These are phyloP conservation scores for Physcomitrellopsis africana DNA, from an alignment of 225 moss, liverwort and hornwort species.

Conservation along the genomic window DNA sequence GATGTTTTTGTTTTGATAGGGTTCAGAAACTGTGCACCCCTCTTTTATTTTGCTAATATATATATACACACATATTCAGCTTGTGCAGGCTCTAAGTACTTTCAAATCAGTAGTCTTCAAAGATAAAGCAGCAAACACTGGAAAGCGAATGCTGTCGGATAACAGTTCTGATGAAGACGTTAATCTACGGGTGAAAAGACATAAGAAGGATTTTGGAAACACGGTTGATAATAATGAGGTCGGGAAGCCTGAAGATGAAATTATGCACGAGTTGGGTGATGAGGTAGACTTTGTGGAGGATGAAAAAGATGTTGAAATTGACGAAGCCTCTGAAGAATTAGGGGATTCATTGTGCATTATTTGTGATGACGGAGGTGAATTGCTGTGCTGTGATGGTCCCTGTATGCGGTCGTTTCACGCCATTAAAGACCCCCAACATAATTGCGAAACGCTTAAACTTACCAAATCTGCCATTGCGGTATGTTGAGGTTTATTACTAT, in stretches of 20 bases:
- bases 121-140: constrained; percentile 13
- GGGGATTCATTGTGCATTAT: constrained; percentile 51
- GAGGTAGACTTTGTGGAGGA: constrained; percentile 34
- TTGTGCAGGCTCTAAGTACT: constrained; percentile 40
- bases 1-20: not conserved
- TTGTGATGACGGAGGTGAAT: constrained; percentile 60
- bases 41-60: constrained; percentile 15
- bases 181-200: constrained; percentile 30
- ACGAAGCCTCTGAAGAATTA: constrained; percentile 43
- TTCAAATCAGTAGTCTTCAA: constrained; percentile 25
- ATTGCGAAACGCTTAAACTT: constrained; percentile 40
- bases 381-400: constrained; percentile 70
- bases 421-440: not conserved
- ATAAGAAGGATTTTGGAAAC: not conserved
- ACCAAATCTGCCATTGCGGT: constrained; percentile 37
- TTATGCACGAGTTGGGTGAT: constrained; percentile 35
- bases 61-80: not conserved
- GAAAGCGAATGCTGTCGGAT: constrained; percentile 43
- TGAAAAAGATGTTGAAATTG: constrained; percentile 9
- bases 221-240: constrained; percentile 15
- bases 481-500: constrained; percentile 27
- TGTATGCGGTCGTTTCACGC: constrained; percentile 73
- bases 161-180: constrained; percentile 28
- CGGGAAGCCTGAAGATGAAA: constrained; percentile 23
- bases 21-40: not conserved